Conservation (phyloP, 2,329 filamentous ascomycete genomes). For the Ceratocystis variospora region DNA sequence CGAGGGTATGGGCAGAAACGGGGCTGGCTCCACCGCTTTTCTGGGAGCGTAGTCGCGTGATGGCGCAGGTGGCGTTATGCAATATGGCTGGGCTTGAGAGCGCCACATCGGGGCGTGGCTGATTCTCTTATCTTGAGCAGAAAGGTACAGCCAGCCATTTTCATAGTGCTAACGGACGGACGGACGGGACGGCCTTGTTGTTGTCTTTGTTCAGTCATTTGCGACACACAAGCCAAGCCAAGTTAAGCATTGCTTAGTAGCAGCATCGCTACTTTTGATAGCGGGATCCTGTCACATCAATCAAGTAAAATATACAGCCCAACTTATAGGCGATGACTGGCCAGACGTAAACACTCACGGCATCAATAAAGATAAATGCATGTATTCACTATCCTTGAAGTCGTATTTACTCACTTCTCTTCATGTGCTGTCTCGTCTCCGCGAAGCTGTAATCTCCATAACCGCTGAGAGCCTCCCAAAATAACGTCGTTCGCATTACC, state of each 20-base stretch:
- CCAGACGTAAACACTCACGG: too few relatives aligned
- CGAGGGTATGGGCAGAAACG: slow-evolving; percentile 10
- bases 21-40: slow-evolving; percentile 1
- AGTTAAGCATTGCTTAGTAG: too few relatives aligned
- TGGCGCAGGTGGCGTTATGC: neutral
- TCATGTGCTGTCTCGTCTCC: neutral
- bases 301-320: too few relatives aligned
- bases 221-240: neutral
- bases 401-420: neutral
- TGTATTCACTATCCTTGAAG: neutral
- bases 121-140: neutral
- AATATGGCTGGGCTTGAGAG: neutral
- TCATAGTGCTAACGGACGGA: neutral
- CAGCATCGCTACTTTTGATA: too few relatives aligned
- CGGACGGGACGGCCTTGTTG: neutral
- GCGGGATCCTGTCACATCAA: too few relatives aligned
- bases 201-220: neutral
- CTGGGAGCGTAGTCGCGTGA: neutral
- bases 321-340: too few relatives aligned
- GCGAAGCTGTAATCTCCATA: slow-evolving; percentile 16
- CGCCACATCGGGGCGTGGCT: neutral
- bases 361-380: too few relatives aligned
- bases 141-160: neutral
- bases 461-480: slow-evolving; percentile 11
- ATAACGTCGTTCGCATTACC: slow-evolving; percentile 15